Evolutionary conservation across 2,329 filamentous ascomycete genomes (phyloP).

Genomic region (Botrytis porri): DNA sequence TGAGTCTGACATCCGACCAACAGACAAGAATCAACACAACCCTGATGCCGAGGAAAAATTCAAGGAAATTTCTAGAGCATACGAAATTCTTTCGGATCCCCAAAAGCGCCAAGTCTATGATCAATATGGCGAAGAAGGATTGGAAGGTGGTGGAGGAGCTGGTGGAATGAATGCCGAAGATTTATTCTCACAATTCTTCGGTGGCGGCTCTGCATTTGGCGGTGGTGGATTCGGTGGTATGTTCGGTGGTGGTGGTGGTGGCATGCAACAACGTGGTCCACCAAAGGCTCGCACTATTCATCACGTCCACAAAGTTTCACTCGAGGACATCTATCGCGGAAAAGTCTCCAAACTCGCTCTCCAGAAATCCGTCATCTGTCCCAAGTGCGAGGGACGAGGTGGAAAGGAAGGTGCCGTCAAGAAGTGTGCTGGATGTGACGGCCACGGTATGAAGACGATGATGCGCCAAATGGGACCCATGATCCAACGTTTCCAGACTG

Average conservation of each 20-base stretch:
- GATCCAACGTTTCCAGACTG: constrained; percentile 99
- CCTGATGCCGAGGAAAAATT: constrained; percentile 94
- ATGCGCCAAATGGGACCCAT: constrained; percentile 99
- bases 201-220: constrained; percentile 61
- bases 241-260: constrained; percentile 56
- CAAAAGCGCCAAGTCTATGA: constrained; percentile 93
- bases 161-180: constrained; percentile 94
- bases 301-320: constrained; percentile 96
- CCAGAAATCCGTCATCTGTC: constrained; percentile 95
- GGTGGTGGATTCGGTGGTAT: constrained; percentile 73
- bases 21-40: constrained; percentile 96
- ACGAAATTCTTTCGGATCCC: constrained; percentile 88
- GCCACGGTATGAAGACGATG: constrained; percentile 98
- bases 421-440: constrained; percentile 86
- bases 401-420: constrained; percentile 98
- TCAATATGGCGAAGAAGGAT: constrained; percentile 94
- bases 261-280: constrained; percentile 77
- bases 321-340: constrained; percentile 97
- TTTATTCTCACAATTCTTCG: constrained; percentile 96
- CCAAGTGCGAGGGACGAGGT: constrained; percentile 88
- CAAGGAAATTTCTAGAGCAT: constrained; percentile 94
- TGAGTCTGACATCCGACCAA: background rate
- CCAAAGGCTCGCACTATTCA: constrained; percentile 91
- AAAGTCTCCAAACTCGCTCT: constrained; percentile 97
- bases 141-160: constrained; percentile 79